phyloP scores from a whole-genome alignment of 148 eudicot genomes.

The Talinum fruticosum region DNA sequence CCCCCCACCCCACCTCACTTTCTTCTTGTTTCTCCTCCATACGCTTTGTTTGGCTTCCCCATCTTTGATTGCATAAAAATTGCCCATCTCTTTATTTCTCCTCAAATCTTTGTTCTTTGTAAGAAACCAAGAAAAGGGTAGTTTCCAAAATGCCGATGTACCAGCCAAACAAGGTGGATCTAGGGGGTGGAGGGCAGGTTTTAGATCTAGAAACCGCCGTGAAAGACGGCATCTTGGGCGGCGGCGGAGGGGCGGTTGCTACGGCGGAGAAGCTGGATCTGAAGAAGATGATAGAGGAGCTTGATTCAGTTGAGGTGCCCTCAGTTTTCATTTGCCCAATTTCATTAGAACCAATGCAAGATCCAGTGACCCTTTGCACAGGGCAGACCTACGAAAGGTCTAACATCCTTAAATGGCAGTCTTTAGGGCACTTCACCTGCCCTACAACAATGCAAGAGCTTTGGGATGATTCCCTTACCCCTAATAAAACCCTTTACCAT shows the following conservation, averaged over 20 bases:
- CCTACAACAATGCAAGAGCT: conserved; percentile 85
- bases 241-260: conserved; percentile 23
- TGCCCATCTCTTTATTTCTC: not conserved
- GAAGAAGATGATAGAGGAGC: conserved; percentile 74
- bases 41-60: not conserved
- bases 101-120: conserved; percentile 5
- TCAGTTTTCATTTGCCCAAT: conserved; percentile 81
- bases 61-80: not conserved
- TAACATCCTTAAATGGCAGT: conserved; percentile 76
- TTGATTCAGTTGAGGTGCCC: conserved; percentile 58
- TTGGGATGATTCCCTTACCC: conserved; percentile 79
- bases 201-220: conserved; percentile 80
- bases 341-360: conserved; percentile 87
- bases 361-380: conserved; percentile 89
- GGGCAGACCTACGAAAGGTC: conserved; percentile 85
- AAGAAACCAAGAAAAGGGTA: conserved; percentile 2
- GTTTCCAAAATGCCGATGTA: conserved; percentile 52
- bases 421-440: conserved; percentile 73
- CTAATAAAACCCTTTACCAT: conserved; percentile 67
- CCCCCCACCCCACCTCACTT: not conserved
- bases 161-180: conserved; percentile 37
- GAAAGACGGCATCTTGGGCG: conserved; percentile 67
- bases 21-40: not conserved
- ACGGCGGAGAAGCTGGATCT: conserved; percentile 47
- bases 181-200: conserved; percentile 60